These are phyloP conservation scores for Fusarium brevicatenulatum DNA, from an alignment of 2,329 filamentous ascomycete species.

Conservation along the genomic window DNA sequence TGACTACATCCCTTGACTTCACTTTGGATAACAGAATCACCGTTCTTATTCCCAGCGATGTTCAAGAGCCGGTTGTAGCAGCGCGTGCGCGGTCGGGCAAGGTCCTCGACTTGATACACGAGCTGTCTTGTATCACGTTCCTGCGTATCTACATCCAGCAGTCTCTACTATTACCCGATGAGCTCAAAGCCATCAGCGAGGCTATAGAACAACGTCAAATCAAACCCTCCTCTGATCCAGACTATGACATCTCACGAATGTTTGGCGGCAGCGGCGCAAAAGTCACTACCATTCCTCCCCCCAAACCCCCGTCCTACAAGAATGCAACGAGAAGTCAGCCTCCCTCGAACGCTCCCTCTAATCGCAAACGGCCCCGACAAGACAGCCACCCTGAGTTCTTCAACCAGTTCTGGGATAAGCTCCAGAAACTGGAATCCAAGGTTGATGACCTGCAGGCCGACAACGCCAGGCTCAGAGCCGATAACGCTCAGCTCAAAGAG, in stretches of 20 bases:
- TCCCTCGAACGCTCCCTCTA: not conserved
- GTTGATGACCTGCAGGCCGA: constrained; percentile 6
- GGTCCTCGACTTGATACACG: not conserved
- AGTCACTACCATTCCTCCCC: not conserved
- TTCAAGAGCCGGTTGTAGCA: constrained; percentile 4
- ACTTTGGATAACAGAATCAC: not conserved
- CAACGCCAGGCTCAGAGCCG: not conserved
- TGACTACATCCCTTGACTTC: not conserved
- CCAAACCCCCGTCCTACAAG: not conserved
- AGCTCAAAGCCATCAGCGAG: not conserved
- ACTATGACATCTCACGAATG: constrained; percentile 6
- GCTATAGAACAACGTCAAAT: not conserved
- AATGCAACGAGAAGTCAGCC: not conserved
- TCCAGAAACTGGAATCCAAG: constrained; percentile 15
- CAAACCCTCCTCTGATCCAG: not conserved
- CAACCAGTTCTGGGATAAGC: constrained; percentile 7
- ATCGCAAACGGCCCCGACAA: constrained; percentile 11
- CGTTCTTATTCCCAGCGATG: constrained; percentile 2
- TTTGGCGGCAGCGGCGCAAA: constrained; percentile 3
- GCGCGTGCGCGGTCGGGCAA: constrained; percentile 9
- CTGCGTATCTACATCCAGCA: constrained; percentile 2
- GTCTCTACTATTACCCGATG: not conserved
- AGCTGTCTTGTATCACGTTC: not conserved
- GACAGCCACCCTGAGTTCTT: constrained; percentile 3
- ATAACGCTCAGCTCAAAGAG: constrained; percentile 1